These are phyloP conservation scores for Haplographium delicatum DNA, from an alignment of 495 filamentous ascomycete species.

Conservation along the genomic window DNA sequence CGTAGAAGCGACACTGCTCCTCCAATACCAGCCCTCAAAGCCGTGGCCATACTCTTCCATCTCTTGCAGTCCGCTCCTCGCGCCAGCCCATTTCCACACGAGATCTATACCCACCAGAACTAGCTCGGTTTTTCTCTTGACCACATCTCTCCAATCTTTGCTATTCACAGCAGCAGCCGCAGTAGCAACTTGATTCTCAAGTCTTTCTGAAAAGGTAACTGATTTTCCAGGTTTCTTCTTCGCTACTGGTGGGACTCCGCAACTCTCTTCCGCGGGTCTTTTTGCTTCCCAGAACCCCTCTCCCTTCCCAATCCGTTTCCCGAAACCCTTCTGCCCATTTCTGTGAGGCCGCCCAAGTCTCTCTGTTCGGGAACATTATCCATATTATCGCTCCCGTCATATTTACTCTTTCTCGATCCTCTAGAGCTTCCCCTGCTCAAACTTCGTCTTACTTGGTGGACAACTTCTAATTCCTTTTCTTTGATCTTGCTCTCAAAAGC, in stretches of 20 bases:
- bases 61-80: slow-evolving; percentile 8
- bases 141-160: too few relatives aligned
- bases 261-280: too few relatives aligned
- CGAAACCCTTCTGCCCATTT: slow-evolving; percentile 9
- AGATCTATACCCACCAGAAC: slow-evolving; percentile 2
- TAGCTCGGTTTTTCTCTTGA: not conserved
- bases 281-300: not conserved
- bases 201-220: too few relatives aligned
- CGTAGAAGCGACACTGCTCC: slow-evolving; percentile 13
- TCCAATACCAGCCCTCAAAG: slow-evolving; percentile 13
- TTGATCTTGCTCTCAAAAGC: slow-evolving; percentile 11
- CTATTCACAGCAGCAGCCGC: too few relatives aligned
- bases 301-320: slow-evolving; percentile 11
- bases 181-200: too few relatives aligned
- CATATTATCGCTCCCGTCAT: not conserved
- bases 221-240: too few relatives aligned
- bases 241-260: too few relatives aligned
- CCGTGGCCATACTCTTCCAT: slow-evolving; percentile 1
- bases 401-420: slow-evolving; percentile 5
- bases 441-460: slow-evolving; percentile 9
- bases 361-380: slow-evolving; percentile 11
- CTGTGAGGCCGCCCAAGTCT: slow-evolving; percentile 17
- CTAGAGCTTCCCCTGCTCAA: slow-evolving; percentile 14
- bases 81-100: slow-evolving; percentile 15
- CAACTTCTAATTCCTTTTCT: slow-evolving; percentile 19